Base-by-base conservation (phyloP, 1,284 basidiomycete genomes). In the Chalciporus sp. region DNA sequence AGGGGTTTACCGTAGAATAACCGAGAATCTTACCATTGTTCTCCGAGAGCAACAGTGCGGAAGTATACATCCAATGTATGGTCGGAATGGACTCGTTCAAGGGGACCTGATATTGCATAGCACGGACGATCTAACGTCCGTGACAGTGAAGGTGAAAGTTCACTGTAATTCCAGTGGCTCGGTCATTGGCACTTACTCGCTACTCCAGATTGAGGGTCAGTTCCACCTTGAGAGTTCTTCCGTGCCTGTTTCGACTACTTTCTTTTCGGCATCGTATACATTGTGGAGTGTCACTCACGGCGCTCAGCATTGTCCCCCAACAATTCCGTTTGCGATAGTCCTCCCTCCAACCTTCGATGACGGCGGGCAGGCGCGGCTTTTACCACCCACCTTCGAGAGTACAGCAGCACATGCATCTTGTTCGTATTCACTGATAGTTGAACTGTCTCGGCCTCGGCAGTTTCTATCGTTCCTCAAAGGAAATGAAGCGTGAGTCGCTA, bases 1-100 rank as follows among this genome's bases (percentile, higher is more conserved):
- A 0, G 67, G 64, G 14, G 57, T 63, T 44, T 70, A 68, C 46
- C 66, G 66, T 47, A 65, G 69, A 51, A 72, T 68, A 56, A 70
- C 70, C n/a, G 64, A 69, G 23, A 48, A 44, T 5, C 52, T 70
- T 40, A 67, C 66, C 19, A 35, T 72, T 20, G 40, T 61, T 44
- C 57, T 68, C 14, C 61, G 56, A 44, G 51, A 59, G 45, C 66
- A 68, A 23, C 47, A 45, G 31, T 69, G 62, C 7, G 62, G 62
- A 8, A 56, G 53, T 35, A 27, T 67, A 37, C 57, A 42, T n/a
- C 70, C 67, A 37, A 7, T 19, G 26, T 68, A 67, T 10, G 60
- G 59, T 45, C 64, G 57, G n/a, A 40, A 55, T 14, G 58, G 47
- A 23, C 17, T 69, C 33, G 51, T 72, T 40, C 53, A 53, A 20